Percentiles rank a stretch among this genome's conserved stretches.
Conservation (phyloP, 1,284 basidiomycete species). For the Ceratobasidium sp. region DNA sequence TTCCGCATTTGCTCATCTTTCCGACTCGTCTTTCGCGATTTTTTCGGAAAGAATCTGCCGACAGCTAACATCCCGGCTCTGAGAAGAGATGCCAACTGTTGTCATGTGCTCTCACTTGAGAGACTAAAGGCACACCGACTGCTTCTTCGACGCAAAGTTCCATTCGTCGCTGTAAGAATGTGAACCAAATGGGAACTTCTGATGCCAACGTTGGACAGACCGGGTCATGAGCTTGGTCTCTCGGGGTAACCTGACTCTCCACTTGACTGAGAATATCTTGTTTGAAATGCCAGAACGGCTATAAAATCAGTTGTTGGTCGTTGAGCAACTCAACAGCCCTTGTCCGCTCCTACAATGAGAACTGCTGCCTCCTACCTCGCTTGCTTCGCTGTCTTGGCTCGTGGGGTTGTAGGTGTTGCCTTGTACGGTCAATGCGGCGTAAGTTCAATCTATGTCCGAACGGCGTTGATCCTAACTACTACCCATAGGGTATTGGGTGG, state of each 20-base stretch:
- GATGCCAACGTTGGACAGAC: neutral
- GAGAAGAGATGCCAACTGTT: neutral
- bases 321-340: neutral
- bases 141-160: constrained; percentile 14
- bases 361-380: constrained; percentile 1
- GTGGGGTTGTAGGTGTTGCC: constrained; percentile 1
- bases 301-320: neutral
- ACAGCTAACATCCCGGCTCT: neutral
- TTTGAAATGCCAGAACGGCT: neutral
- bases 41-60: constrained; percentile 12
- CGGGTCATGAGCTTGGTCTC: constrained; percentile 16
- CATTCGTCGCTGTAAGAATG: neutral
- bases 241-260: constrained; percentile 20
- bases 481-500: constrained; percentile 18
- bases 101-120: constrained; percentile 19
- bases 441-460: neutral
- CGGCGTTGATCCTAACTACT: neutral
- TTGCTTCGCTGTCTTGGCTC: constrained; percentile 10
- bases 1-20: neutral
- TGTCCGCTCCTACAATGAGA: constrained; percentile 6
- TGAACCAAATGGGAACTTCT: neutral
- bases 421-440: constrained; percentile 31
- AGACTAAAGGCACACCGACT: constrained; percentile 6
- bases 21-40: constrained; percentile 14
- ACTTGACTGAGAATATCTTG: neutral